Evolutionary conservation across 2,329 filamentous ascomycete genomes (phyloP).

Genomic region (Arachnomyces sp.): DNA sequence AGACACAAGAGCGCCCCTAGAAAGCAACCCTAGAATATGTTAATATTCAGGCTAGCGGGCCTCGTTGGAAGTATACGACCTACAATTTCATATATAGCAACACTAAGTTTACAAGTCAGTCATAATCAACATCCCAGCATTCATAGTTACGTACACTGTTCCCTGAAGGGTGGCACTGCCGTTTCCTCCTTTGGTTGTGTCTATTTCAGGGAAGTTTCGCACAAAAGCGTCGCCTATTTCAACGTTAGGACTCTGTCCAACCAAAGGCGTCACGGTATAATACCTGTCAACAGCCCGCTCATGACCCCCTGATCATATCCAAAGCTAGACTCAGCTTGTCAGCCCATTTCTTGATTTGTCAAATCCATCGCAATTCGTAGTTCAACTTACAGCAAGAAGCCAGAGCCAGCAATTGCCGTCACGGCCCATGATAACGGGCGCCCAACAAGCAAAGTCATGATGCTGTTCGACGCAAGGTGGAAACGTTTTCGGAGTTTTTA

Average conservation of each 20-base stretch:
- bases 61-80: too few relatives aligned
- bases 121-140: too few relatives aligned
- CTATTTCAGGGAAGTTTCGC: conserved; percentile 20
- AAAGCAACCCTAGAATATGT: conserved; percentile 42
- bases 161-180: conserved; percentile 39
- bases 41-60: conserved; percentile 1
- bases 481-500: too few relatives aligned
- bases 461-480: conserved; percentile 2
- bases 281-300: conserved; percentile 25
- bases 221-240: conserved; percentile 21
- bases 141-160: conserved; percentile 24
- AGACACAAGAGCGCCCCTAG: conserved; percentile 43
- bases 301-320: conserved; percentile 35
- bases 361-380: conserved; percentile 8
- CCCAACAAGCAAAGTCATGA: conserved; percentile 21
- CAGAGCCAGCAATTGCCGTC: conserved; percentile 34
- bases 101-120: conserved; percentile 14
- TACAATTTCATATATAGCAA: conserved; percentile 39
- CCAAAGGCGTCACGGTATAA: too few relatives aligned
- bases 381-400: conserved; percentile 32
- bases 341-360: too few relatives aligned
- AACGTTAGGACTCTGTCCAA: too few relatives aligned
- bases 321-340: conserved; percentile 13
- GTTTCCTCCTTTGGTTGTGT: conserved; percentile 23
- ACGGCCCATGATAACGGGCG: conserved; percentile 34